phyloP scores from a whole-genome alignment of 768 basidiomycete species.

The Coprinopsis sp. region DNA sequence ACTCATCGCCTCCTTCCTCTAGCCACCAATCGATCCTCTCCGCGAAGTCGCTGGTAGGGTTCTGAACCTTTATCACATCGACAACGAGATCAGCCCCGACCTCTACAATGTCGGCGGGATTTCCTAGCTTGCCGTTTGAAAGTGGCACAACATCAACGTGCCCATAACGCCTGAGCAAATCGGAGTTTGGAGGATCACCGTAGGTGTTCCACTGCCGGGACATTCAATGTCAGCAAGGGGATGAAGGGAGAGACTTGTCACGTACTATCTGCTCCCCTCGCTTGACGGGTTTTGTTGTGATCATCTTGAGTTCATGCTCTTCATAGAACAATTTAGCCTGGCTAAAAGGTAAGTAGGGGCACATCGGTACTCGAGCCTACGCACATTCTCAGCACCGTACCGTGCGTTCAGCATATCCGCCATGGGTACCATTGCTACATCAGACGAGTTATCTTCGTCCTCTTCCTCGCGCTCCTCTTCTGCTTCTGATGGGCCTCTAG shows the following conservation, averaged over 20 bases:
- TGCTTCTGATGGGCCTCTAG: conserved; percentile 18
- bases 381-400: conserved; percentile 78
- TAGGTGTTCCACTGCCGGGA: conserved; percentile 86
- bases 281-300: conserved; percentile 67
- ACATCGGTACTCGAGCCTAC: conserved; percentile 18
- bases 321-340: conserved; percentile 88
- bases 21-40: conserved; percentile 92
- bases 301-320: conserved; percentile 67
- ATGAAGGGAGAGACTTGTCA: conserved; percentile 11
- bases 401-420: conserved; percentile 95
- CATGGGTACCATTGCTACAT: conserved; percentile 90
- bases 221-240: conserved; percentile 4
- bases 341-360: neutral
- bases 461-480: conserved; percentile 38
- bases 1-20: conserved; percentile 90
- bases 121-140: conserved; percentile 47
- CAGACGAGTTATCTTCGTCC: conserved; percentile 50
- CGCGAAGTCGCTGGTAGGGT: conserved; percentile 18
- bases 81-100: conserved; percentile 69
- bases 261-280: conserved; percentile 85
- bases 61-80: conserved; percentile 26
- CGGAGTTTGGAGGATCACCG: conserved; percentile 87
- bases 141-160: conserved; percentile 77
- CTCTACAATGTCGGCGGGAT: conserved; percentile 79
- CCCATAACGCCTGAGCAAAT: conserved; percentile 91